Conservation (phyloP, 129 eudicot species). For the Flaveria sonorensis region DNA sequence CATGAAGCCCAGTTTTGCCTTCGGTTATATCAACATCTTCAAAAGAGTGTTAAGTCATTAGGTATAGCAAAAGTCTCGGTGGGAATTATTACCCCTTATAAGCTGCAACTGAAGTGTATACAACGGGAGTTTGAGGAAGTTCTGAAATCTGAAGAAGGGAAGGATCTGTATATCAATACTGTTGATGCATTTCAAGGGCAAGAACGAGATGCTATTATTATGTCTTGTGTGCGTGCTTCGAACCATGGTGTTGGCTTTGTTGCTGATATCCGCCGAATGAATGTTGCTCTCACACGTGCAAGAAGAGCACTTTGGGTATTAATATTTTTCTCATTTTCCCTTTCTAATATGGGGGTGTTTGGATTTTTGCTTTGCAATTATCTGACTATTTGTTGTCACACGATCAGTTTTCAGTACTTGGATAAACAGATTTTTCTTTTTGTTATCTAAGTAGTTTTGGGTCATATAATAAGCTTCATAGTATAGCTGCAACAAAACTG, state of each 20-base stretch:
- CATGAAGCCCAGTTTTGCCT: constrained; percentile 95
- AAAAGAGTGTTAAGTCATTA: constrained; percentile 62
- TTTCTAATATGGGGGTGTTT: not conserved
- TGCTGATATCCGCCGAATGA: constrained; percentile 96
- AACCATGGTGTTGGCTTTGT: constrained; percentile 96
- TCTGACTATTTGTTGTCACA: not conserved
- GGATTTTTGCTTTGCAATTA: not conserved
- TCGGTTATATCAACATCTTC: constrained; percentile 86
- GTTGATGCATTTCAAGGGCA: constrained; percentile 99
- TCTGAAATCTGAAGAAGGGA: constrained; percentile 78
- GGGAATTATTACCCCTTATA: constrained; percentile 94
- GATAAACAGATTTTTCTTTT: not conserved
- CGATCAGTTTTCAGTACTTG: not conserved
- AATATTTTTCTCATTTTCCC: not conserved
- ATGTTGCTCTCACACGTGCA: constrained; percentile 93
- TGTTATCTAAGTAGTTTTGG: not conserved
- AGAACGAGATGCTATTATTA: constrained; percentile 95
- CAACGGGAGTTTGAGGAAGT: constrained; percentile 89
- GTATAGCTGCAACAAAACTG: not conserved
- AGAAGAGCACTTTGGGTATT: constrained; percentile 86
- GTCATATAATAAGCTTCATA: not conserved
- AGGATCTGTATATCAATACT: constrained; percentile 81
- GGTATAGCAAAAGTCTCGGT: constrained; percentile 73
- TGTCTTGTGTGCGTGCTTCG: constrained; percentile 99
- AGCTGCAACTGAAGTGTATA: constrained; percentile 87